Percentiles rank a stretch among this genome's conserved stretches.
Evolutionary conservation across 1,139 yeast genomes (phyloP).

Genomic region (Hemisphaericaspora xylanilytica): DNA sequence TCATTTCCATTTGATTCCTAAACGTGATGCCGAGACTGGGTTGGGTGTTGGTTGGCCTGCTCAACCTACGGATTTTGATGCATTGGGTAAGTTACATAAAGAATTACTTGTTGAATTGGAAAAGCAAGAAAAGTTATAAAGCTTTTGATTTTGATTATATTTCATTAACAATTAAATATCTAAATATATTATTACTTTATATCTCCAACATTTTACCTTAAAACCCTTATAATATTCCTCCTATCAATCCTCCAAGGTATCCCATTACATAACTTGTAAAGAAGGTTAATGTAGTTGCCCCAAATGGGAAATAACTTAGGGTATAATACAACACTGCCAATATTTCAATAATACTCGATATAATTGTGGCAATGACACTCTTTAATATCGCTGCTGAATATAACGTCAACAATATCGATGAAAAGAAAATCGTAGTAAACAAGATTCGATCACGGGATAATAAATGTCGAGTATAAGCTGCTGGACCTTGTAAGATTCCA

Average conservation of each 20-base stretch:
- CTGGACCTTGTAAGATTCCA: slow-evolving; percentile 91
- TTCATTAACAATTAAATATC: slow-evolving; percentile 3
- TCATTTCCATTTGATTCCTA: slow-evolving; percentile 95
- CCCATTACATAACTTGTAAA: slow-evolving; percentile 77
- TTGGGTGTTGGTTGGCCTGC: slow-evolving; percentile 91
- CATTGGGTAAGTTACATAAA: slow-evolving; percentile 64
- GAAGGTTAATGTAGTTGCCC: slow-evolving; percentile 83
- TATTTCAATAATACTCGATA: slow-evolving; percentile 74
- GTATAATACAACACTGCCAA: slow-evolving; percentile 87
- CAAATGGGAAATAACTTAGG: slow-evolving; percentile 92
- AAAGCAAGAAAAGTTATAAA: slow-evolving; percentile 14
- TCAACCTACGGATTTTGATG: slow-evolving; percentile 68
- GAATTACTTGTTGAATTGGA: slow-evolving; percentile 50
- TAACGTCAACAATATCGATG: slow-evolving; percentile 67
- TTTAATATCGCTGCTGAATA: slow-evolving; percentile 53
- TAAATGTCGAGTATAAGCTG: slow-evolving; percentile 71
- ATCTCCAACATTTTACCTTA: too few relatives aligned
- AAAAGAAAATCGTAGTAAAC: slow-evolving; percentile 77
- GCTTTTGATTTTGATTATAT: too few relatives aligned
- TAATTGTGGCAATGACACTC: slow-evolving; percentile 72
- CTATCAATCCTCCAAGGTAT: slow-evolving; percentile 63
- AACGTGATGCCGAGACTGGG: slow-evolving; percentile 67
- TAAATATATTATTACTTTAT: background rate
- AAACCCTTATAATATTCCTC: slow-evolving; percentile 31
- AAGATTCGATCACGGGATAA: slow-evolving; percentile 73